A percentile compares a stretch with the other conserved stretches of the same genome.
Conservation (phyloP, 495 filamentous ascomycete species). For the Penicillium macrosclerotiorum region DNA sequence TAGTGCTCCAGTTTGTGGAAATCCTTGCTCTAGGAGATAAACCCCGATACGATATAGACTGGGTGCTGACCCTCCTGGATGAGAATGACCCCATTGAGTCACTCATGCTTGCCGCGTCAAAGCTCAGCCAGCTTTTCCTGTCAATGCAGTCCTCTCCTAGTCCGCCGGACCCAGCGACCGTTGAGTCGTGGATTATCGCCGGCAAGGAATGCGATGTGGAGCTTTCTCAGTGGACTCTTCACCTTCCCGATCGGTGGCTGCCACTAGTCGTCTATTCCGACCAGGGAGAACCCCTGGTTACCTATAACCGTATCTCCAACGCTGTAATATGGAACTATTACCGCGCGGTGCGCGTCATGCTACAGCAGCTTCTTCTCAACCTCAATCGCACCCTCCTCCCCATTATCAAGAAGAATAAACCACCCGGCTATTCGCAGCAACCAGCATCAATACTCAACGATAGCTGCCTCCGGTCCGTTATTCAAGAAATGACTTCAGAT, state of each 20-base stretch:
- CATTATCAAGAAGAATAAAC: slow-evolving; percentile 6
- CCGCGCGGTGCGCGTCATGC: slow-evolving; percentile 37
- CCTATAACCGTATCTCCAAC: slow-evolving; percentile 30
- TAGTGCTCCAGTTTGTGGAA: slow-evolving; percentile 32
- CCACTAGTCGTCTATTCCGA: slow-evolving; percentile 35
- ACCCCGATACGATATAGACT: slow-evolving; percentile 32
- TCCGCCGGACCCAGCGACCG: slow-evolving; percentile 12
- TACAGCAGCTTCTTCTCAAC: slow-evolving; percentile 32
- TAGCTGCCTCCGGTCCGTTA: slow-evolving; percentile 9
- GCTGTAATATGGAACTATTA: slow-evolving; percentile 42
- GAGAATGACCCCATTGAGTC: slow-evolving; percentile 34
- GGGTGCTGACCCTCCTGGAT: slow-evolving; percentile 28
- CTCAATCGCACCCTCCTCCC: slow-evolving; percentile 23
- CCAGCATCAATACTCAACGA: slow-evolving; percentile 10
- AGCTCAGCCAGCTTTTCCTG: slow-evolving; percentile 30
- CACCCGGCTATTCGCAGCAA: background rate
- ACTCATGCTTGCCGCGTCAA: slow-evolving; percentile 35
- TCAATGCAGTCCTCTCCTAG: slow-evolving; percentile 19
- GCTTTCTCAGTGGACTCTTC: slow-evolving; percentile 35
- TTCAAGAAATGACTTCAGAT: slow-evolving; percentile 41
- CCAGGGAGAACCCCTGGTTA: slow-evolving; percentile 35
- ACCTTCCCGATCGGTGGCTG: slow-evolving; percentile 37
- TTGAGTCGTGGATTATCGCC: slow-evolving; percentile 25
- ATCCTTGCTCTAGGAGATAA: slow-evolving; percentile 37
- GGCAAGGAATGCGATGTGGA: slow-evolving; percentile 29